Conservation (phyloP, 371 early-diverging fungal genomes). For the Circinella minor region DNA sequence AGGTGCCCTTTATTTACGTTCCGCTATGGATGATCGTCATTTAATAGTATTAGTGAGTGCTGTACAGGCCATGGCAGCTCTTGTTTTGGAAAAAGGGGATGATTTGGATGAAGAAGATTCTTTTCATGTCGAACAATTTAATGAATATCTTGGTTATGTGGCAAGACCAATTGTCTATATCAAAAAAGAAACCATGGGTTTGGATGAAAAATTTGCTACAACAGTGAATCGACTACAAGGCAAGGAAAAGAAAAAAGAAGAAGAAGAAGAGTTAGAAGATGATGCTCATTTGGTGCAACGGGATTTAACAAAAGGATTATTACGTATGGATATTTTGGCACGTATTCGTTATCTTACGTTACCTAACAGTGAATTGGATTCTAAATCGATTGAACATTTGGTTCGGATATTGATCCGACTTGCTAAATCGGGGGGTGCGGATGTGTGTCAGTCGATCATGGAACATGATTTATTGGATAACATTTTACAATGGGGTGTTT, state of each 20-base stretch:
- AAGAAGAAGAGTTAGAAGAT: slow-evolving; percentile 25
- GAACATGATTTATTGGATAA: slow-evolving; percentile 56
- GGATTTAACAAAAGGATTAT: slow-evolving; percentile 57
- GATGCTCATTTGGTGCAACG: slow-evolving; percentile 55
- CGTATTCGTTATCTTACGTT: slow-evolving; percentile 60
- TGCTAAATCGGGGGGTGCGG: slow-evolving; percentile 47
- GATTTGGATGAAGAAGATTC: slow-evolving; percentile 35
- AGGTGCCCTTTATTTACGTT: slow-evolving; percentile 57
- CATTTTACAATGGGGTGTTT: slow-evolving; percentile 44
- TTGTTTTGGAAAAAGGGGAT: slow-evolving; percentile 37
- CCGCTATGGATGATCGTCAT: slow-evolving; percentile 70
- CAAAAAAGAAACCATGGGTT: slow-evolving; percentile 6
- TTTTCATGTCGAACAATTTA: slow-evolving; percentile 22
- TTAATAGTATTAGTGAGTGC: slow-evolving; percentile 62
- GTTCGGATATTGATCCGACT: slow-evolving; percentile 53
- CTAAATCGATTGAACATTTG: slow-evolving; percentile 43
- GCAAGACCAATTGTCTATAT: slow-evolving; percentile 7
- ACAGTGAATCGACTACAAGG: slow-evolving; percentile 13
- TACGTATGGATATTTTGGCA: slow-evolving; percentile 60
- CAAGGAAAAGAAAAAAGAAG: slow-evolving; percentile 12
- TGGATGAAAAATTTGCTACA: slow-evolving; percentile 25
- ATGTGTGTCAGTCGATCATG: slow-evolving; percentile 49
- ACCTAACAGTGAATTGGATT: slow-evolving; percentile 41
- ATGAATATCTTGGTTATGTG: slow-evolving; percentile 36
- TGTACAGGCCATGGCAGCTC: slow-evolving; percentile 52